A percentile compares a stretch with the other conserved stretches of the same genome.
These are phyloP conservation scores for Manihot esculenta DNA, from an alignment of 441 rosid genomes.

Conservation along the genomic window DNA sequence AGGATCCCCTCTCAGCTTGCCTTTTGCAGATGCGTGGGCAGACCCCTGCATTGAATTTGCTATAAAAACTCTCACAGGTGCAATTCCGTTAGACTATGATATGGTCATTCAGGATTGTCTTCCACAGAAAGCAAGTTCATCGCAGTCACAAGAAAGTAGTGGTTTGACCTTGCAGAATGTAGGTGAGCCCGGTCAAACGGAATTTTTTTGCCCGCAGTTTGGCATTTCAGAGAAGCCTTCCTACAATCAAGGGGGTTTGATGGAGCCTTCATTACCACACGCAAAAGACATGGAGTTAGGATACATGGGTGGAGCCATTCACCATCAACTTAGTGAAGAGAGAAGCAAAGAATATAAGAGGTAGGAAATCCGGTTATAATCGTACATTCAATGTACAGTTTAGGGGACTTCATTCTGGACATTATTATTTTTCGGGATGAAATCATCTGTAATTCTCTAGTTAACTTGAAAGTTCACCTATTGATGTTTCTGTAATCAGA, in stretches of 20 bases:
- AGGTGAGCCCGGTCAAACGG: conserved; percentile 35
- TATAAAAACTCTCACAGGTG: conserved; percentile 79
- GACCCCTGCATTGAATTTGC: conserved; percentile 98
- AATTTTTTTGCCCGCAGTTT: conserved; percentile 42
- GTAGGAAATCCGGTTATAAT: conserved; percentile 24
- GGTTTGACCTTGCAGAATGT: conserved; percentile 34
- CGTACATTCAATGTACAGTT: conserved; percentile 34
- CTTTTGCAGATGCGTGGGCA: conserved; percentile 54
- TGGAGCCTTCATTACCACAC: conserved; percentile 25
- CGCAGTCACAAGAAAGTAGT: conserved; percentile 37
- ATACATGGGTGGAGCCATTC: conserved; percentile 27
- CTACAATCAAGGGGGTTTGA: conserved; percentile 28
- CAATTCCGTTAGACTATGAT: conserved; percentile 61
- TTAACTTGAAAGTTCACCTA: conserved; percentile 1
- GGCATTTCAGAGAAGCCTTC: conserved; percentile 32
- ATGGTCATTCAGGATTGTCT: conserved; percentile 34
- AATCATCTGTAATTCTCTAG: conserved; percentile 11
- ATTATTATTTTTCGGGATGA: conserved; percentile 2
- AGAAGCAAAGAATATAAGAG: conserved; percentile 31
- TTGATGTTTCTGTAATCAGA: background rate
- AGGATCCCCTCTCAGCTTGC: conserved; percentile 29
- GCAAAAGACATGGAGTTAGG: conserved; percentile 23
- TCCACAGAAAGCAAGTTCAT: conserved; percentile 36
- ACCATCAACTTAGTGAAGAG: conserved; percentile 25
- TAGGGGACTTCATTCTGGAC: conserved; percentile 21